phyloP scores from a whole-genome alignment of 2,329 filamentous ascomycete species.

The Curvularia lunata region DNA sequence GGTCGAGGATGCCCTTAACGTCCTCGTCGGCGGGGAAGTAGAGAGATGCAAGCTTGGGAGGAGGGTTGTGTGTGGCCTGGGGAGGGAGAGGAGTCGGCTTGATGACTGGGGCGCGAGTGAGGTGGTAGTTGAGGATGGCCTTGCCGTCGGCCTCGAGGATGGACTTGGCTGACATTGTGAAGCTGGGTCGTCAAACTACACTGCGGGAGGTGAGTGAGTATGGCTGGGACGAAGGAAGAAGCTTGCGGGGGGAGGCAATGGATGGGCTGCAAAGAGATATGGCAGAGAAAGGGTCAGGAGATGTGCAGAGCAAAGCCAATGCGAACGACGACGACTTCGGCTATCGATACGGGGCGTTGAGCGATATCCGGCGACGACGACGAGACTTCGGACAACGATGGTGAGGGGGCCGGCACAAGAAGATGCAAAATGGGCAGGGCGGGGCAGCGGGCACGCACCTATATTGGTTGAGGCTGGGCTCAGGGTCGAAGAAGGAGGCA shows the following conservation, averaged over 20 bases:
- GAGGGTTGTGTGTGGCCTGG: constrained; percentile 86
- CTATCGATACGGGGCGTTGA: constrained; percentile 24
- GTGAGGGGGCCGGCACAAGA: constrained; percentile 31
- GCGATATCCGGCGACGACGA: constrained; percentile 28
- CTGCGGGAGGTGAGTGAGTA: constrained; percentile 34
- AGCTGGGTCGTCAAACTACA: constrained; percentile 31
- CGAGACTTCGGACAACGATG: constrained; percentile 21
- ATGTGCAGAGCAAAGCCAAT: constrained; percentile 21
- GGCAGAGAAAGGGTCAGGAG: constrained; percentile 9
- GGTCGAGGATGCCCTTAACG: constrained; percentile 83
- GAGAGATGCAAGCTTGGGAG: constrained; percentile 87
- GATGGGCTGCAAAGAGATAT: constrained; percentile 21
- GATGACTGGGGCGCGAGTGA: constrained; percentile 95
- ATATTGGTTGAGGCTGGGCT: constrained; percentile 35
- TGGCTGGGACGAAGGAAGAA: constrained; percentile 9
- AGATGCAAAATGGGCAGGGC: constrained; percentile 14
- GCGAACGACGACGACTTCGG: constrained; percentile 21
- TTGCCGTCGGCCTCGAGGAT: constrained; percentile 99
- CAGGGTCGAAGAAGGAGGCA: constrained; percentile 16
- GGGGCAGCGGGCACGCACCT: constrained; percentile 43
- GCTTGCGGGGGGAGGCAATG: constrained; percentile 19
- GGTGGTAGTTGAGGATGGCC: constrained; percentile 99
- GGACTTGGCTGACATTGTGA: constrained; percentile 89
- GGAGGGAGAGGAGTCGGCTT: constrained; percentile 93
- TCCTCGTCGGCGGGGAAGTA: constrained; percentile 90